Conservation (phyloP, 176 grass and related monocot species). For the Areca catechu region DNA sequence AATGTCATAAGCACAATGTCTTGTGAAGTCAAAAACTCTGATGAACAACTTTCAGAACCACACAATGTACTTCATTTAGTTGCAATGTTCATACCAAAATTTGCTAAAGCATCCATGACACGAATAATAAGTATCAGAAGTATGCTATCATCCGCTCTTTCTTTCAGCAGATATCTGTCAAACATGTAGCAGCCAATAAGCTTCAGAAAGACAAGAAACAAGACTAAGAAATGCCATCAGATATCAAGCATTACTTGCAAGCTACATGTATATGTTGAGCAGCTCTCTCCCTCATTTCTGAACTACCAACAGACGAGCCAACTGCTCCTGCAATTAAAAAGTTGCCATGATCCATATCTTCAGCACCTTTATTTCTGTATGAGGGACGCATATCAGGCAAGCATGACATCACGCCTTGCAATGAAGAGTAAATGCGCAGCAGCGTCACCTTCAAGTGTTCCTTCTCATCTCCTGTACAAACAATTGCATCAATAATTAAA, state of each 20-base stretch:
- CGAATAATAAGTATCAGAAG: conserved; percentile 76
- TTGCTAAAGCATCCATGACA: conserved; percentile 87
- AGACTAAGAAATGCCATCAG: conserved; percentile 4
- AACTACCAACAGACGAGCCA: conserved; percentile 63
- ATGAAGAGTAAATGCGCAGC: conserved; percentile 77
- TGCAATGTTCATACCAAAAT: conserved; percentile 62
- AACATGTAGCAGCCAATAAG: conserved; percentile 22
- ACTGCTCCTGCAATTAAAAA: conserved; percentile 71
- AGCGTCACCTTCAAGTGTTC: conserved; percentile 92
- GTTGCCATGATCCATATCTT: conserved; percentile 35
- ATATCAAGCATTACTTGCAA: conserved; percentile 56
- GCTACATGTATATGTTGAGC: conserved; percentile 66
- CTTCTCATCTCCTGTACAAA: conserved; percentile 70
- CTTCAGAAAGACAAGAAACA: conserved; percentile 15
- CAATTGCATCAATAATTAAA: not conserved
- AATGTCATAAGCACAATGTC: not conserved
- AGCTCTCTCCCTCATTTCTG: conserved; percentile 93
- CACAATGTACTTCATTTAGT: conserved; percentile 11
- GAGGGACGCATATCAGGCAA: conserved; percentile 83
- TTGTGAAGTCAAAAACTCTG: not conserved
- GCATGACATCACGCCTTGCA: conserved; percentile 96
- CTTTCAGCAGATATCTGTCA: conserved; percentile 81
- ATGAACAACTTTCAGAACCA: conserved; percentile 3
- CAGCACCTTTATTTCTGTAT: conserved; percentile 47
- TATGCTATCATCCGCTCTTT: conserved; percentile 95